Percentiles rank a stretch among this genome's conserved stretches.
These are phyloP conservation scores for Opeltia flavorubescens DNA, from an alignment of 495 filamentous ascomycete species.

Conservation along the genomic window DNA sequence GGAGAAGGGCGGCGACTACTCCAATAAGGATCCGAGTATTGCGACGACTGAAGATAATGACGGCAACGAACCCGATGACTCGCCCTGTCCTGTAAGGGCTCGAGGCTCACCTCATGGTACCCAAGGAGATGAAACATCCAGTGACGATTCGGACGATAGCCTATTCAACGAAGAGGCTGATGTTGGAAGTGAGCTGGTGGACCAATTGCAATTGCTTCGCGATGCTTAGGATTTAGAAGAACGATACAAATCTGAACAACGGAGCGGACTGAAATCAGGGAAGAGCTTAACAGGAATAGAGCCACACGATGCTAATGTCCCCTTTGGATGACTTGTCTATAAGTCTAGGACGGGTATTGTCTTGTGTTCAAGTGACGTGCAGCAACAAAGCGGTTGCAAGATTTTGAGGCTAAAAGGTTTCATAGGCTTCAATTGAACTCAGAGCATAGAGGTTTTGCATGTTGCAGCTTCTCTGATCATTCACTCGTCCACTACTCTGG, in stretches of 20 bases:
- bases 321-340: no score
- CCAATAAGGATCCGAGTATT: not conserved
- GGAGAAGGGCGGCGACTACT: not conserved
- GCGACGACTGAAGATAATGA: not conserved
- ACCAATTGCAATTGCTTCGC: not conserved
- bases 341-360: no score
- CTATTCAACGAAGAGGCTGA: constrained; percentile 4
- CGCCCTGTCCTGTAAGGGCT: not conserved
- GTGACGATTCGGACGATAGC: not conserved
- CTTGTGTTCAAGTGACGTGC: no score
- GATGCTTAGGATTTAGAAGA: not conserved
- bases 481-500: no score
- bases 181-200: constrained; percentile 1
- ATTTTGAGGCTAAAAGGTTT: no score
- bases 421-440: no score
- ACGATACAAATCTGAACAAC: no score
- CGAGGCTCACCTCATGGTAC: not conserved
- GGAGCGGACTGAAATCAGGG: no score
- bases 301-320: no score
- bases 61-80: not conserved
- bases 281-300: no score
- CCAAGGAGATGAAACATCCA: not conserved
- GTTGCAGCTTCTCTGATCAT: not conserved
- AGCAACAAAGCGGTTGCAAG: no score
- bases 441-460: no score